Evolutionary conservation across 148 eudicot species (phyloP).

Genomic region (Nyssa sinensis): DNA sequence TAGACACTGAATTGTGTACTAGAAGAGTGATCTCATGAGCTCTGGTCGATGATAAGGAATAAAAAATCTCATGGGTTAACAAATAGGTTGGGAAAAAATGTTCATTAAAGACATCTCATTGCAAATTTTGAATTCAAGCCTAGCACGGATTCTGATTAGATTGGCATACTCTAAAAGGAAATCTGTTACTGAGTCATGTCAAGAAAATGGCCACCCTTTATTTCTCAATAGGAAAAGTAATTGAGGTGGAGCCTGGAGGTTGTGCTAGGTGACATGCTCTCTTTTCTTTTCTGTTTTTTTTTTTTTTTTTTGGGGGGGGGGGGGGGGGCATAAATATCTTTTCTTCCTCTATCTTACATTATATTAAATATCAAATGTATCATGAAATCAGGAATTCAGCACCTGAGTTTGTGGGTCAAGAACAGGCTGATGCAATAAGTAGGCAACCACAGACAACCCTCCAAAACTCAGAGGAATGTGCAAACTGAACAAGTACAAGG

Average conservation of each 20-base stretch:
- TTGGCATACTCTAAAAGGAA: not conserved
- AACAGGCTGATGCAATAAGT: conserved; percentile 50
- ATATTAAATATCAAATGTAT: not conserved
- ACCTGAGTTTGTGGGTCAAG: conserved; percentile 66
- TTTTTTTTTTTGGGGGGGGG: no score
- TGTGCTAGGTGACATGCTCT: not conserved
- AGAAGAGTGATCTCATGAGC: no score
- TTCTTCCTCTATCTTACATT: not conserved
- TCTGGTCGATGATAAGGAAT: not conserved
- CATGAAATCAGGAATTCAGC: not conserved
- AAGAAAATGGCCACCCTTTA: not conserved
- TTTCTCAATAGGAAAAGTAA: no score
- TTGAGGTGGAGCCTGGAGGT: not conserved
- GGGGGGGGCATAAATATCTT: no score
- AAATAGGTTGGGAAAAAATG: not conserved
- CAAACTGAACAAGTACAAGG: conserved; percentile 72
- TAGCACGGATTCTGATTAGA: not conserved
- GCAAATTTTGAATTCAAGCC: not conserved
- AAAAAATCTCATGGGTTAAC: not conserved
- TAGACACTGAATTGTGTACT: no score
- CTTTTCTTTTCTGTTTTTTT: no score
- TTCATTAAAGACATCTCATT: not conserved
- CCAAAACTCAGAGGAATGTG: conserved; percentile 91
- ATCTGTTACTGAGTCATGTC: not conserved
- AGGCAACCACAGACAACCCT: conserved; percentile 61